phyloP scores from a whole-genome alignment of 345 rosid genomes.

The Geranium rotundifolium region DNA sequence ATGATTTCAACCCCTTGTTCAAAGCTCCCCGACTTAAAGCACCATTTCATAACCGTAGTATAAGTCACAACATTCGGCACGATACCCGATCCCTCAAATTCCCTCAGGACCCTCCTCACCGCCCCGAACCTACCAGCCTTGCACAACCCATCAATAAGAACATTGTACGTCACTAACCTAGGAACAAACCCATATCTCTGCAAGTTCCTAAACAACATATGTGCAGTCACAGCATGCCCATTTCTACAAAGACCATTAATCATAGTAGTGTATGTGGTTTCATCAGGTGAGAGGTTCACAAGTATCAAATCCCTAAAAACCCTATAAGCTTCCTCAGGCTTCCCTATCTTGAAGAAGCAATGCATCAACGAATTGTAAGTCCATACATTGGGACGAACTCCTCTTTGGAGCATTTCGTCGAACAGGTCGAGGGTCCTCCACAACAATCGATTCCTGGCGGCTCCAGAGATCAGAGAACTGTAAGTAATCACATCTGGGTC shows the following conservation, averaged over 20 bases:
- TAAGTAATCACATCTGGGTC: conserved; percentile 49
- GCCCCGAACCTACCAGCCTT: conserved; percentile 34
- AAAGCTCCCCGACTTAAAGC: conserved; percentile 42
- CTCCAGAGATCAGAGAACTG: conserved; percentile 67
- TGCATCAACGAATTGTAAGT: conserved; percentile 78
- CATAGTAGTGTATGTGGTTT: conserved; percentile 51
- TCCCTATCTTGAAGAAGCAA: conserved; percentile 55
- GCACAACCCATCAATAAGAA: conserved; percentile 67
- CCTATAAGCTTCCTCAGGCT: conserved; percentile 48
- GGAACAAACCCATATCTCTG: conserved; percentile 52
- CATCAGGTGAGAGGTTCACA: conserved; percentile 24
- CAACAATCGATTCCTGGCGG: conserved; percentile 29
- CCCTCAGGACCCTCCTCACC: conserved; percentile 50
- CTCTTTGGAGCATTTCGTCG: conserved; percentile 65
- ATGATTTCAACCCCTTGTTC: conserved; percentile 53
- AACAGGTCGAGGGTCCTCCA: conserved; percentile 42
- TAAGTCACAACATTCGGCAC: conserved; percentile 59
- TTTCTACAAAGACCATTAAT: conserved; percentile 74
- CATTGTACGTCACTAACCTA: conserved; percentile 48
- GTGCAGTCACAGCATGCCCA: conserved; percentile 40
- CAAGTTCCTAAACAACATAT: conserved; percentile 41
- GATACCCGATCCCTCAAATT: conserved; percentile 38
- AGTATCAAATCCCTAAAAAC: conserved; percentile 37
- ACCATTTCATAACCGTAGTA: conserved; percentile 58
- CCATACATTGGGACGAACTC: conserved; percentile 63